A percentile compares a stretch with the other conserved stretches of the same genome.
phyloP scores from a whole-genome alignment of 805 yeast genomes.

The Komagataella pastoris region DNA sequence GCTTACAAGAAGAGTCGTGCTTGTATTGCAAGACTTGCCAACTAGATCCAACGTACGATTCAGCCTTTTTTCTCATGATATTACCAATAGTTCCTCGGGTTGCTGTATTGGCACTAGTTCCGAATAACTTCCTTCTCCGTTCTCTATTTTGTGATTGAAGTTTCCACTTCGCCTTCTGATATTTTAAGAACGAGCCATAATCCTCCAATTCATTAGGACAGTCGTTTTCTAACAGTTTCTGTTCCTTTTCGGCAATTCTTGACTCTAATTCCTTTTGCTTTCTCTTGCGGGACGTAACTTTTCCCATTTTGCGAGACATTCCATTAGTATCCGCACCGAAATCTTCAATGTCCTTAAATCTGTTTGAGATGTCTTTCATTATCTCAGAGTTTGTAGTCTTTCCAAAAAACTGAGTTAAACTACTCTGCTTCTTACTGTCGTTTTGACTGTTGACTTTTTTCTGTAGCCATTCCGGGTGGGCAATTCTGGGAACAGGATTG shows the following conservation, averaged over 20 bases:
- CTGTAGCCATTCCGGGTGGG: constrained; percentile 88
- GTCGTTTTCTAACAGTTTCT: constrained; percentile 30
- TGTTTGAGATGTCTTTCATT: constrained; percentile 18
- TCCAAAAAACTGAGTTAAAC: constrained; percentile 43
- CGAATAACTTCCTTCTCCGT: constrained; percentile 70
- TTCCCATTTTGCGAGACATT: constrained; percentile 24
- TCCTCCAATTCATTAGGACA: constrained; percentile 61
- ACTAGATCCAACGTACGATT: constrained; percentile 54
- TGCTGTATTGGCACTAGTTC: constrained; percentile 31
- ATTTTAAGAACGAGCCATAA: constrained; percentile 52
- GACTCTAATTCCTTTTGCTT: constrained; percentile 12
- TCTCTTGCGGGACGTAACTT: constrained; percentile 35
- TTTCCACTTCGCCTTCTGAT: constrained; percentile 84
- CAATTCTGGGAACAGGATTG: constrained; percentile 91
- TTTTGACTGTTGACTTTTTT: constrained; percentile 44
- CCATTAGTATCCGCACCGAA: constrained; percentile 25
- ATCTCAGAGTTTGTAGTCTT: constrained; percentile 26
- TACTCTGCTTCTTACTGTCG: constrained; percentile 62
- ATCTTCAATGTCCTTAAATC: constrained; percentile 66
- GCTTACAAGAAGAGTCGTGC: constrained; percentile 28
- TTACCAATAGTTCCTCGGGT: constrained; percentile 52
- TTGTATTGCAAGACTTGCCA: constrained; percentile 83
- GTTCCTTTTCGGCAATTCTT: constrained; percentile 26
- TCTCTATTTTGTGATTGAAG: constrained; percentile 58
- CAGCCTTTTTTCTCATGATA: constrained; percentile 68